These are phyloP conservation scores for Paramyrothecium roridum DNA, from an alignment of 2,329 filamentous ascomycete species.

Conservation along the genomic window DNA sequence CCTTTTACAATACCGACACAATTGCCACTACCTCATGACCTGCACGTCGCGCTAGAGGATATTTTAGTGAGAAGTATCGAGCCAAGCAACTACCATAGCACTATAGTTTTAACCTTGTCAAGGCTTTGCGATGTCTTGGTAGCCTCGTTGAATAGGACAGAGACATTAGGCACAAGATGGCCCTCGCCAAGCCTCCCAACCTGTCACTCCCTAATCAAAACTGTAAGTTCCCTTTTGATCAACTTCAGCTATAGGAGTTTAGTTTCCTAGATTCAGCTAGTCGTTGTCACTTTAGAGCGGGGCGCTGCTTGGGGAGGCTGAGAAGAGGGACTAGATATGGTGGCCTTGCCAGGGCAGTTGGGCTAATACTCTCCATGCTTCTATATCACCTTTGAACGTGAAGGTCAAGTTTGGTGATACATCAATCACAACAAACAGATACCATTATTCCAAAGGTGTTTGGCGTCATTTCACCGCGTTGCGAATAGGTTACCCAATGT, in stretches of 20 bases:
- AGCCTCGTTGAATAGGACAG: slow-evolving; percentile 19
- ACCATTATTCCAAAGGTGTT: neutral
- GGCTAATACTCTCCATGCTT: neutral
- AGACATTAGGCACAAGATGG: neutral
- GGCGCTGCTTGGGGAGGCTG: neutral
- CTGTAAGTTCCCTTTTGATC: neutral
- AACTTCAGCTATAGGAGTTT: neutral
- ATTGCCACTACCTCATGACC: no score
- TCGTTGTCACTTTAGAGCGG: no score
- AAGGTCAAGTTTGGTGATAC: neutral
- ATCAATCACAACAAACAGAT: neutral
- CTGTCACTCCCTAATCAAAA: slow-evolving; percentile 2
- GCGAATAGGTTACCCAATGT: neutral
- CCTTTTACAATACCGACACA: no score
- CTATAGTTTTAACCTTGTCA: slow-evolving; percentile 27
- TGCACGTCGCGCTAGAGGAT: no score
- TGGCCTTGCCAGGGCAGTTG: neutral
- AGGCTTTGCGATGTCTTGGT: slow-evolving; percentile 22
- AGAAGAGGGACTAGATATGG: neutral
- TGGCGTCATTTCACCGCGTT: neutral
- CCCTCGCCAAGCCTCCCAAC: neutral
- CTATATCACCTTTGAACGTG: neutral
- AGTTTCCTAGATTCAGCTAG: no score
- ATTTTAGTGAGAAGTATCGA: no score
- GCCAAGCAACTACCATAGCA: no score